A percentile compares a stretch with the other conserved stretches of the same genome.
These are phyloP conservation scores for Neopestalotiopsis sp. DNA, from an alignment of 2,329 filamentous ascomycete genomes.

Conservation along the genomic window DNA sequence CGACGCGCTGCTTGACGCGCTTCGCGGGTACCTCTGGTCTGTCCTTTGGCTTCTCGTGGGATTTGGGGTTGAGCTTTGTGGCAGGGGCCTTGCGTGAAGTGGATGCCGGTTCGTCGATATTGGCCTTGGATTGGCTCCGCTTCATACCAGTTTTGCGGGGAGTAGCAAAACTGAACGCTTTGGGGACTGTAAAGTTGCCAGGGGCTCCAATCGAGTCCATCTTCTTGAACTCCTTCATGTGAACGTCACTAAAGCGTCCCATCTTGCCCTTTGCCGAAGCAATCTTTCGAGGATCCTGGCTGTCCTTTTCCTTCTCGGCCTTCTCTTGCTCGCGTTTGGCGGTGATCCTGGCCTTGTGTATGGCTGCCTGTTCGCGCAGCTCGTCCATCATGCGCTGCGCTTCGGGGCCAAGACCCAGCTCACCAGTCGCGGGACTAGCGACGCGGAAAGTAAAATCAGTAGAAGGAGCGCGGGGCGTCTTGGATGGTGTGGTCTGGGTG, in stretches of 20 bases:
- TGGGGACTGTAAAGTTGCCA: conserved; percentile 72
- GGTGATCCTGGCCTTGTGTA: conserved; percentile 71
- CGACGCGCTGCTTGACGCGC: conserved; percentile 69
- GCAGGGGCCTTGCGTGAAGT: conserved; percentile 36
- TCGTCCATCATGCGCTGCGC: conserved; percentile 67
- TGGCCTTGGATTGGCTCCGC: conserved; percentile 59
- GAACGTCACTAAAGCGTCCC: conserved; percentile 80
- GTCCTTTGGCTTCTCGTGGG: conserved; percentile 29
- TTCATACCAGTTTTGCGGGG: conserved; percentile 49
- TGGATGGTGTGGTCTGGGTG: conserved; percentile 68
- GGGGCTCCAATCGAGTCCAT: conserved; percentile 96
- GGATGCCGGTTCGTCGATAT: conserved; percentile 65
- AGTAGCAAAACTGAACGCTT: conserved; percentile 42
- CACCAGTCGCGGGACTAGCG: conserved; percentile 48
- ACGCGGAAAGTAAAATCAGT: conserved; percentile 71
- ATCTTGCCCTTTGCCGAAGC: conserved; percentile 80
- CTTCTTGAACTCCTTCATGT: conserved; percentile 91
- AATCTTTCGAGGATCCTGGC: conserved; percentile 67
- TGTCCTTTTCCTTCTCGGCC: conserved; percentile 46
- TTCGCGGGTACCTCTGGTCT: conserved; percentile 61
- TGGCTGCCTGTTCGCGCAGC: conserved; percentile 72
- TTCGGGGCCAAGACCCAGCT: conserved; percentile 63
- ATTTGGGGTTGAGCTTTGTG: conserved; percentile 29
- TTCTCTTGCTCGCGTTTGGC: conserved; percentile 64
- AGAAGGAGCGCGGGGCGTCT: conserved; percentile 50